These are phyloP conservation scores for Elasticomyces elasticus DNA, from an alignment of 495 filamentous ascomycete species.

Conservation along the genomic window DNA sequence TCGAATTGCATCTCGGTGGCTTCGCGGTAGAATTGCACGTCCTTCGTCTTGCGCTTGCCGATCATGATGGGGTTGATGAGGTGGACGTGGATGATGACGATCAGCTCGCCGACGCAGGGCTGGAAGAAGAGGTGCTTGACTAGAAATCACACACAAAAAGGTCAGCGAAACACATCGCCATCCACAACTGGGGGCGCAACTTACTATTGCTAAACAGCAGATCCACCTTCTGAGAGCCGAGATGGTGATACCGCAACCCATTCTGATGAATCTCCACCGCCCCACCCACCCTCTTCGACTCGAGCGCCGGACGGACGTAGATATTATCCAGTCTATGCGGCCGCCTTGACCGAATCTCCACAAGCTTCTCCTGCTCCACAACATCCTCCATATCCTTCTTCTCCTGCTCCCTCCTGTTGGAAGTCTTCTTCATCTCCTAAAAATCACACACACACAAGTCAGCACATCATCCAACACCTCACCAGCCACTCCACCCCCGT, in stretches of 20 bases:
- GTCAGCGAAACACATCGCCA: too few species aligned
- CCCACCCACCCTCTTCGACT: conserved; percentile 90
- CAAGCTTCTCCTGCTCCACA: conserved; percentile 95
- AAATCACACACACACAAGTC: too few species aligned
- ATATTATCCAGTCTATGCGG: conserved; percentile 80
- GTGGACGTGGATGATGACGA: conserved; percentile 96
- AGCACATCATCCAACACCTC: too few species aligned
- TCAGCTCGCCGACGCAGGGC: conserved; percentile 86
- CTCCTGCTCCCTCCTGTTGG: conserved; percentile 84
- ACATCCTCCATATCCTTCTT: conserved; percentile 99
- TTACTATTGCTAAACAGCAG: conserved; percentile 96
- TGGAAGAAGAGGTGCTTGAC: conserved; percentile 99
- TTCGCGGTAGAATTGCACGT: conserved; percentile 97
- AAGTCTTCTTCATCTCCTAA: conserved; percentile 89
- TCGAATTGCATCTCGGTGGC: conserved; percentile 98
- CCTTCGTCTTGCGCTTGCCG: conserved; percentile 96
- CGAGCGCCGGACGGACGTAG: conserved; percentile 85
- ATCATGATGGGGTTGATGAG: conserved; percentile 97
- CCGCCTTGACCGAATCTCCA: conserved; percentile 69
- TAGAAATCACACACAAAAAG: too few species aligned
- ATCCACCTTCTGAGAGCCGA: conserved; percentile 75
- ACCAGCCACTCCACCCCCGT: too few species aligned
- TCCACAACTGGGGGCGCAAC: too few species aligned
- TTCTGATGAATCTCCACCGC: conserved; percentile 97
- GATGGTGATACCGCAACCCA: conserved; percentile 89